Evolutionary conservation across 306 rosid species (phyloP).

Genomic region (Quercus agrifolia): DNA sequence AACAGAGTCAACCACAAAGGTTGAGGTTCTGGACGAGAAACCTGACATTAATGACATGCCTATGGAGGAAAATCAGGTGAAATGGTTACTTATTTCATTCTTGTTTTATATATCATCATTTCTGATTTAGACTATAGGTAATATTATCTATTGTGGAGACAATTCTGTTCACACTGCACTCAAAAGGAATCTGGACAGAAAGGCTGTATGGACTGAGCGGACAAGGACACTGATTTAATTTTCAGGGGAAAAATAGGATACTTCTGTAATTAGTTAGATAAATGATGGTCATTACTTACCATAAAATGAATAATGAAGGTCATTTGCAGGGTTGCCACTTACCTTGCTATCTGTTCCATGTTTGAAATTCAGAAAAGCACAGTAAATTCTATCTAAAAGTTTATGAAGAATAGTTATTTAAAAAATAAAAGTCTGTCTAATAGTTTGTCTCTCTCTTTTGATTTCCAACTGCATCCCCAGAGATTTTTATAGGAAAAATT

Average conservation of each 20-base stretch:
- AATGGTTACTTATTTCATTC: not conserved
- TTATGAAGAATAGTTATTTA: not conserved
- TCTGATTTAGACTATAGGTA: not conserved
- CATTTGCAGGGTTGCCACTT: not conserved
- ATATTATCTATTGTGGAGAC: not conserved
- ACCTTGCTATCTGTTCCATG: not conserved
- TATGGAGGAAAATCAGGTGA: constrained; percentile 88
- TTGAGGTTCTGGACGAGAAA: constrained; percentile 59
- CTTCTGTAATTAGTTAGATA: not conserved
- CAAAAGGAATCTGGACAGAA: not conserved
- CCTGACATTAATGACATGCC: constrained; percentile 93
- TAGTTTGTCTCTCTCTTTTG: not conserved
- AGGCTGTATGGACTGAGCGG: not conserved
- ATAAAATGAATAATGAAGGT: not conserved
- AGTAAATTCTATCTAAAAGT: not conserved
- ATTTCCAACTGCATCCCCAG: no score
- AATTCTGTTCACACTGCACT: not conserved
- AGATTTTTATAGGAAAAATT: no score
- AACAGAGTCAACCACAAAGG: constrained; percentile 41
- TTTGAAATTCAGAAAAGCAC: not conserved
- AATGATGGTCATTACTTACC: not conserved
- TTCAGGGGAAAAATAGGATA: not conserved
- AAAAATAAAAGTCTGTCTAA: not conserved
- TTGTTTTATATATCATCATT: not conserved
- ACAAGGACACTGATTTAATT: not conserved